These are phyloP conservation scores for Solanum bukasovii DNA, from an alignment of 257 asterid genomes.

Conservation along the genomic window DNA sequence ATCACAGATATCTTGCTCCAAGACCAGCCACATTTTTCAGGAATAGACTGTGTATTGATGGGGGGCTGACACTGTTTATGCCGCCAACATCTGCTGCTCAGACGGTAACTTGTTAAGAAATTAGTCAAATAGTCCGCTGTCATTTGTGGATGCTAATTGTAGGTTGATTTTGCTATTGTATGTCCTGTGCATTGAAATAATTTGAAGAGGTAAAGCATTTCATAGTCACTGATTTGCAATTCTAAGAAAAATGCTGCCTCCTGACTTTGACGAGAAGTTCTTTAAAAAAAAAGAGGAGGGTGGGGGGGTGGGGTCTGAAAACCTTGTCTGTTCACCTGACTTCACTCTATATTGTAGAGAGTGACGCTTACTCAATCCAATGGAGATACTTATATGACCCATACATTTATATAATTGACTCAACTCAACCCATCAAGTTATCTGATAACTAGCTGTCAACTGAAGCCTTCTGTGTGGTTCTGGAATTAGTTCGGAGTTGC, in stretches of 20 bases:
- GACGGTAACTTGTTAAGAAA: conserved; percentile 34
- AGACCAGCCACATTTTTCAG: conserved; percentile 89
- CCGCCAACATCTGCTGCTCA: conserved; percentile 93
- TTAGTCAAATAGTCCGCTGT: background rate
- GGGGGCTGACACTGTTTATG: conserved; percentile 89
- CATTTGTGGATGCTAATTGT: background rate
- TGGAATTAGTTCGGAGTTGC: background rate
- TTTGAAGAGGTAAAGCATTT: background rate
- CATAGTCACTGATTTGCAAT: background rate
- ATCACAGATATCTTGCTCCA: conserved; percentile 87
- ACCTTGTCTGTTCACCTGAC: background rate
- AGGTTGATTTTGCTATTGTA: background rate
- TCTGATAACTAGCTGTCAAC: background rate
- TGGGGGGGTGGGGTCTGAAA: background rate
- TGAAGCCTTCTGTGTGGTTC: background rate
- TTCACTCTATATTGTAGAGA: background rate
- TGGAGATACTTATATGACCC: background rate
- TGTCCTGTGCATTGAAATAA: background rate
- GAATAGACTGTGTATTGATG: conserved; percentile 75
- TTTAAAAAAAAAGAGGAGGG: background rate
- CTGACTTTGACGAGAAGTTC: background rate
- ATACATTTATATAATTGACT: background rate
- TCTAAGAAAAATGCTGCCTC: background rate
- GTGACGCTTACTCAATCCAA: background rate
- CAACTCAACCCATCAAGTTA: background rate